These are phyloP conservation scores for Vitis hybrid DNA, from an alignment of 177 flowering plant species.

Conservation along the genomic window DNA sequence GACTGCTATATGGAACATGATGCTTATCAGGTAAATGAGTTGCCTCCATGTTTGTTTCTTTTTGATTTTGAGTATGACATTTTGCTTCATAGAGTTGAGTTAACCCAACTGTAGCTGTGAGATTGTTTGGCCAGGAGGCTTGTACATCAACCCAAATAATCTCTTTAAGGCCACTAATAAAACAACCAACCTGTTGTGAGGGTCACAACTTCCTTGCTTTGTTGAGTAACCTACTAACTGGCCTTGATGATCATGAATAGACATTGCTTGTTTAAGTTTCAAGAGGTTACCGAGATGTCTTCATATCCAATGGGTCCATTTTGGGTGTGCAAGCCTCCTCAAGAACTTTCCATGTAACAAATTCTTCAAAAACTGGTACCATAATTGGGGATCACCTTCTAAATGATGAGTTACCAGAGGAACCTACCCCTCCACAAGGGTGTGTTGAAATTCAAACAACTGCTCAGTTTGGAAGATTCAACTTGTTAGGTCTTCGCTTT, in stretches of 20 bases:
- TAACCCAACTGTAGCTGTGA: background rate
- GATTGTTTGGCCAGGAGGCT: background rate
- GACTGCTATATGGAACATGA: too few relatives aligned
- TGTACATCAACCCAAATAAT: background rate
- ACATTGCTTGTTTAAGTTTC: too few relatives aligned
- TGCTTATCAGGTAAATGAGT: too few relatives aligned
- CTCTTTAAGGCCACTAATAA: background rate
- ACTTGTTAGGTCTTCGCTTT: background rate
- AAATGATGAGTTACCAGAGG: background rate
- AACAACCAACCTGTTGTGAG: background rate
- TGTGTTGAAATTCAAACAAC: background rate
- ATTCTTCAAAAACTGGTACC: background rate
- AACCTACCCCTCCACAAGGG: background rate
- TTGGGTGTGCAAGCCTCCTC: too few relatives aligned
- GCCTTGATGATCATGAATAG: background rate
- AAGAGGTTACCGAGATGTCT: too few relatives aligned
- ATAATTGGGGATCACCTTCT: background rate
- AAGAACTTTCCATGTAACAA: background rate
- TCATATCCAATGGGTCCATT: too few relatives aligned
- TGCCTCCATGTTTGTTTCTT: too few relatives aligned
- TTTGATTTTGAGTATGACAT: too few relatives aligned
- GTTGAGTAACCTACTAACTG: background rate
- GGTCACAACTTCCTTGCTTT: background rate
- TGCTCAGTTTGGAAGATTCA: background rate
- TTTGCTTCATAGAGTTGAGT: background rate